A percentile compares a stretch with the other conserved stretches of the same genome.
phyloP scores from a whole-genome alignment of 1,284 basidiomycete genomes.

The Ustilago hordei region DNA sequence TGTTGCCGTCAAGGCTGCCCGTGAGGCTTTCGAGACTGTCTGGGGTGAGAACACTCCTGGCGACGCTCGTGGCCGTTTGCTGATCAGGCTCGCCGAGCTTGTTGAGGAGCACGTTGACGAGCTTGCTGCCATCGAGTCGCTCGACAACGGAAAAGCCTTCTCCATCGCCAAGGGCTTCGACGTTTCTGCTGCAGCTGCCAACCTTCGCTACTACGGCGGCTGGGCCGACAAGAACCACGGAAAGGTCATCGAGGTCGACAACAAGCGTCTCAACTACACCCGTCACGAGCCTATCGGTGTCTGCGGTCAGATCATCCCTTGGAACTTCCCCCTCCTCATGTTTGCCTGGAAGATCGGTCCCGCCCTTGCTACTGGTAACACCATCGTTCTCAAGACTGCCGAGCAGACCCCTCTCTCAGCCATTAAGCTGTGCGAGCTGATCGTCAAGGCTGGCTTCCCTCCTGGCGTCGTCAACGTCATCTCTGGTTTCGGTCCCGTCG shows the following conservation, averaged over 20 bases:
- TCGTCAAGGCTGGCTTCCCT: conserved; percentile 85
- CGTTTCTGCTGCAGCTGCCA: conserved; percentile 76
- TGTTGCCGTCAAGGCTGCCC: conserved; percentile 62
- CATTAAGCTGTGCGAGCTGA: conserved; percentile 79
- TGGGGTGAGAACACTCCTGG: conserved; percentile 73
- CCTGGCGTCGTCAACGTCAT: conserved; percentile 79
- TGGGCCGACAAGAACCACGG: conserved; percentile 84
- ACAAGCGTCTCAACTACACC: conserved; percentile 76
- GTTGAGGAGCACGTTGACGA: conserved; percentile 81
- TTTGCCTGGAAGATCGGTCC: conserved; percentile 74
- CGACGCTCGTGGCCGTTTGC: conserved; percentile 75
- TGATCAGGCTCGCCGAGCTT: conserved; percentile 78
- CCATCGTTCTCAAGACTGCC: conserved; percentile 75
- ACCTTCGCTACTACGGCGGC: conserved; percentile 76
- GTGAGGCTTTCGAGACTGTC: conserved; percentile 56
- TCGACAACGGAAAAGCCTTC: conserved; percentile 87
- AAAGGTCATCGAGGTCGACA: conserved; percentile 83
- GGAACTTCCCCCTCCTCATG: conserved; percentile 78
- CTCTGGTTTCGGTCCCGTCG: conserved; percentile 83
- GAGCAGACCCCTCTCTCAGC: conserved; percentile 79
- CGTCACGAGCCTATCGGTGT: conserved; percentile 95
- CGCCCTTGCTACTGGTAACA: conserved; percentile 71
- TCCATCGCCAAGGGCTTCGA: conserved; percentile 77
- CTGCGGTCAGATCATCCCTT: conserved; percentile 70
- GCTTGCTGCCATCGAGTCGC: conserved; percentile 71